These are phyloP conservation scores for Aureobasidium vineae DNA, from an alignment of 2,329 filamentous ascomycete species.

Conservation along the genomic window DNA sequence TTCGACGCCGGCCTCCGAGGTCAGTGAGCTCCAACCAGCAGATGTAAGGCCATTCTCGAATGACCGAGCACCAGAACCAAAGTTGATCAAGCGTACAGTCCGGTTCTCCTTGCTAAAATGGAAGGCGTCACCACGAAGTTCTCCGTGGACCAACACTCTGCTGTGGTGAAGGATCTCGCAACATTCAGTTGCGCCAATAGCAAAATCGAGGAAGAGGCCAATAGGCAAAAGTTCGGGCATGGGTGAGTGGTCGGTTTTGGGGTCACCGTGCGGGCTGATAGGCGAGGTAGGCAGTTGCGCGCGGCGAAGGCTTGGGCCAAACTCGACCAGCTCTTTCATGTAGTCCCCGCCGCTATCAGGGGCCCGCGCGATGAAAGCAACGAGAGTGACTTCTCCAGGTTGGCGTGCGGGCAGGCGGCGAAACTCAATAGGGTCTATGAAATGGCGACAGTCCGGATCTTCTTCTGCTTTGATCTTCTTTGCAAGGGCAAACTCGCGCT, in stretches of 20 bases:
- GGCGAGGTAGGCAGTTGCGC: slow-evolving; percentile 28
- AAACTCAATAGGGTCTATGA: slow-evolving; percentile 76
- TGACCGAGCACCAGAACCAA: slow-evolving; percentile 80
- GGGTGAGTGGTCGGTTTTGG: not conserved
- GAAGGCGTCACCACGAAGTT: slow-evolving; percentile 87
- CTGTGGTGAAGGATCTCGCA: slow-evolving; percentile 89
- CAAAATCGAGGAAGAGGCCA: slow-evolving; percentile 81
- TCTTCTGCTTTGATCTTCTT: slow-evolving; percentile 50
- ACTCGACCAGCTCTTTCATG: slow-evolving; percentile 66
- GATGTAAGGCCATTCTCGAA: slow-evolving; percentile 87
- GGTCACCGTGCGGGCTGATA: not conserved
- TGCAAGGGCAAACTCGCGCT: slow-evolving; percentile 80
- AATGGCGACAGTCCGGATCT: slow-evolving; percentile 64
- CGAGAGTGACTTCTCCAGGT: slow-evolving; percentile 67
- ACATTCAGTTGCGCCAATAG: slow-evolving; percentile 81
- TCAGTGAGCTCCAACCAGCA: slow-evolving; percentile 80
- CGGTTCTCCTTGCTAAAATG: slow-evolving; percentile 73
- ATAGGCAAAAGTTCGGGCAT: slow-evolving; percentile 50
- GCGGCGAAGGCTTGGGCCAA: slow-evolving; percentile 62
- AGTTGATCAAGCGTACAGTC: slow-evolving; percentile 74
- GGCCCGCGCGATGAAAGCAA: slow-evolving; percentile 78
- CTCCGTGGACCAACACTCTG: slow-evolving; percentile 81
- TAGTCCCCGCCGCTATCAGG: slow-evolving; percentile 66
- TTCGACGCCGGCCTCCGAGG: slow-evolving; percentile 79
- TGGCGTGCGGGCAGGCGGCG: slow-evolving; percentile 66